Evolutionary conservation across 139 green algal species (phyloP), one percentile per base, ranked within the genome.

Genomic region (Chlorella ohadii): DNA sequence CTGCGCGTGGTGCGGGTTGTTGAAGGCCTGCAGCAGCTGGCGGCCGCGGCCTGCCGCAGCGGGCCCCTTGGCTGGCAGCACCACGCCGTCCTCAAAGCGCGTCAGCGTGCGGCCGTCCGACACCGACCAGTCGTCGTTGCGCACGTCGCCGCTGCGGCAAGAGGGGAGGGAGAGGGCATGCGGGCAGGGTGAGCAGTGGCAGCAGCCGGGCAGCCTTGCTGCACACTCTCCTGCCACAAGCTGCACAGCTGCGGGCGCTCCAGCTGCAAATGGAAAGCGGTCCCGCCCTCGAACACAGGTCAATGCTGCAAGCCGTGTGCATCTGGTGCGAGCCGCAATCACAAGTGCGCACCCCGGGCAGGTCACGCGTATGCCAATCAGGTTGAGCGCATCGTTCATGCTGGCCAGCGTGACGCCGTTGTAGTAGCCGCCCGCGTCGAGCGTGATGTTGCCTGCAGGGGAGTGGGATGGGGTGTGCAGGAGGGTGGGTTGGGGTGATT

Each of bases 331-430:
- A 51, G 44, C 44, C 44, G 28, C 1, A 17, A 38, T 28, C 28
- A 23, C 64, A 39, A 39, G 64, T 20, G 28, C 72, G 25, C n/a
- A 64, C 72, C 47, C 68, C 41, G 79, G 66, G 34, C 61, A 73
- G 25, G 80, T 85, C 15, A 85, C 57, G 36, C 80, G 80, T 33
- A 85, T 85, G 80, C 80, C 80, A 23, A 85, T 44, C 34, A 79
- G 47, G 80, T 85, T 85, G 80, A 85, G 80, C 23, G 68, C 80
- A 51, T 85, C 80, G 38, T 85, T 79, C 36, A 85, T 34, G 28
- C 36, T 51, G 68, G 67, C 67, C 68, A 79, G 51, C 7, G 34
- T 47, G 25, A 7, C 31, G 80, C n/a, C 34, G 34, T 71, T 85
- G 68, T 79, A 56, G 66, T 77, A 79, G 4, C 80, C 80, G 27